These are phyloP conservation scores for Passiflora organensis DNA, from an alignment of 345 rosid genomes.

Conservation along the genomic window DNA sequence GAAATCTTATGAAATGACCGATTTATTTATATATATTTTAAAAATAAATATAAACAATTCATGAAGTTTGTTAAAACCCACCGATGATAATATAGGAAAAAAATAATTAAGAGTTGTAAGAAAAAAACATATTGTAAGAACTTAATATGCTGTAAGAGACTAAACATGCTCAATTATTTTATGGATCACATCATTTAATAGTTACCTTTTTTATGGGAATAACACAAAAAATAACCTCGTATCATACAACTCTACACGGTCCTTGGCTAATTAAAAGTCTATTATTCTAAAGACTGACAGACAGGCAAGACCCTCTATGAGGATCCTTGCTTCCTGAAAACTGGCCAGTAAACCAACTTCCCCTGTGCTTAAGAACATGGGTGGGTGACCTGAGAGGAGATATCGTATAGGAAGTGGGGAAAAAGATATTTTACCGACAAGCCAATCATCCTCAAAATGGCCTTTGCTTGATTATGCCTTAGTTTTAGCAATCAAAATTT, in stretches of 20 bases:
- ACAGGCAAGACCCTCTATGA: background rate
- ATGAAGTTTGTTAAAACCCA: too few relatives aligned
- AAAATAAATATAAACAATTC: too few relatives aligned
- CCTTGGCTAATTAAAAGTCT: background rate
- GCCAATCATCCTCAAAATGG: conserved; percentile 1
- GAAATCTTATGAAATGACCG: too few relatives aligned
- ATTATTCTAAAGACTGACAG: background rate
- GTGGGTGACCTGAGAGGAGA: too few relatives aligned
- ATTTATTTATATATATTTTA: too few relatives aligned
- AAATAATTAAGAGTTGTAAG: too few relatives aligned
- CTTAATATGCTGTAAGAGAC: too few relatives aligned
- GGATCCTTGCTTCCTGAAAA: background rate
- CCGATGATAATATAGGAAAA: too few relatives aligned
- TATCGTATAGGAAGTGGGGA: background rate
- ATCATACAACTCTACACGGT: background rate
- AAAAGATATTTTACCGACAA: background rate
- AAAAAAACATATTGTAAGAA: too few relatives aligned
- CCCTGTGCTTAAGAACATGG: too few relatives aligned
- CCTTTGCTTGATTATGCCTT: background rate
- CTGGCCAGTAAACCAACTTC: background rate
- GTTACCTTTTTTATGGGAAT: too few relatives aligned
- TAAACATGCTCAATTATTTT: background rate
- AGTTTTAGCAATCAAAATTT: background rate
- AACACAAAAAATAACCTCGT: too few relatives aligned
- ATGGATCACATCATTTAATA: background rate